These are phyloP conservation scores for Mycena capillaripes DNA, from an alignment of 768 basidiomycete species.

Conservation along the genomic window DNA sequence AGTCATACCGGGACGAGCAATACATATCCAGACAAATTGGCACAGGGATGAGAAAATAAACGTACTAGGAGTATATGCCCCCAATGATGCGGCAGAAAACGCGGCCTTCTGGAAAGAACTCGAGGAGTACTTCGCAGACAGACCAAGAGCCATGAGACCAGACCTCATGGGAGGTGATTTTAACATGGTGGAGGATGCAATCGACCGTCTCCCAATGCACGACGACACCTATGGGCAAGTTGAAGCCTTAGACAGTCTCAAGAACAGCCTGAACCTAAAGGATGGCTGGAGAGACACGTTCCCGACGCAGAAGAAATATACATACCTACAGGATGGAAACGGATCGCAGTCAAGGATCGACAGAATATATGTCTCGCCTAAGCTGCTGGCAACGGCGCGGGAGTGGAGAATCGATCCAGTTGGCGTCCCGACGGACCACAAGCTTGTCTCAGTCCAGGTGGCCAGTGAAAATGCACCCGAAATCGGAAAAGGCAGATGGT, in stretches of 20 bases:
- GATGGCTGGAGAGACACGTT: slow-evolving; percentile 36
- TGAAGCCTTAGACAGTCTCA: slow-evolving; percentile 16
- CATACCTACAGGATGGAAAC: neutral
- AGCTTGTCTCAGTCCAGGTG: neutral
- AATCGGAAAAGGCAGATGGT: neutral
- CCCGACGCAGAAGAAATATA: neutral
- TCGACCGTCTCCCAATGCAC: slow-evolving; percentile 35
- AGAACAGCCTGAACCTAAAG: neutral
- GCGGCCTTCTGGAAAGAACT: slow-evolving; percentile 33
- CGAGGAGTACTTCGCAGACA: neutral
- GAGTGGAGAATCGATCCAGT: neutral
- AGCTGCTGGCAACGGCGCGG: neutral
- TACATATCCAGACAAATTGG: slow-evolving; percentile 17
- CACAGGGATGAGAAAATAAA: slow-evolving; percentile 11
- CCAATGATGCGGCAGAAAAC: slow-evolving; percentile 31
- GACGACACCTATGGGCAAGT: neutral
- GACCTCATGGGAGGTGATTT: slow-evolving; percentile 36
- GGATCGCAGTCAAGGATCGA: slow-evolving; percentile 1
- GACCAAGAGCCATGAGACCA: slow-evolving; percentile 2
- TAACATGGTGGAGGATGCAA: slow-evolving; percentile 35
- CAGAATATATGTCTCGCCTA: neutral
- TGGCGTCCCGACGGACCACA: neutral
- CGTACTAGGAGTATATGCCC: slow-evolving; percentile 35
- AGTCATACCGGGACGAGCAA: slow-evolving; percentile 31
- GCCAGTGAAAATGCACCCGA: neutral